Base-by-base conservation (phyloP, 164 flowering plant genomes). In the Houttuynia cordata region DNA sequence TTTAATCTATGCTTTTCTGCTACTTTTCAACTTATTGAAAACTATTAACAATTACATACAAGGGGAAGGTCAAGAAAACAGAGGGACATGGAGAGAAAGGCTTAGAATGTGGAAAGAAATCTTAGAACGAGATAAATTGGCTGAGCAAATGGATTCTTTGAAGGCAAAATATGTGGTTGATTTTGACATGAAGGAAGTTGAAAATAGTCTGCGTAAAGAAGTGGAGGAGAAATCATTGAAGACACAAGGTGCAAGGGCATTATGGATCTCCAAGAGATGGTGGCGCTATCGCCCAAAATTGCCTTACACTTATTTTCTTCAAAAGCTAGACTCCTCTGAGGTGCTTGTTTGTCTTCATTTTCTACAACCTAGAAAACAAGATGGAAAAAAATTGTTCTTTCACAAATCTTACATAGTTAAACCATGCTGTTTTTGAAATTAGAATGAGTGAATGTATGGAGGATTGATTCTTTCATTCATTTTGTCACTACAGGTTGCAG, bases 231-330 rank as follows among this genome's bases (percentile, higher is more conserved):
- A 78, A 74, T 69, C 59, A 40, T 67, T 78, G 49, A 74, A 75
- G 20, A 59, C 83, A 18, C 76, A 76, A n/a, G 88, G 94, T 50
- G 64, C 76, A 21, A 83, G 97, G 65, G 94, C 85, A 22, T 62
- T 86, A 40, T 93, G 98, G 98, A 86, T 89, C 71, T 72, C 97
- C 56, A 93, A 93, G 77, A 83, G 97, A 78, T 93, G 98, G 98
- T 93, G 98, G 98, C 84, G 81, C 34, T 93, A 93, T 73, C 97
- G 98, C 58, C 98, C 98, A 57, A 93, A 86, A 64, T 85, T 93
- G 70, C 97, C 98, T 8, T 93, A 93, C 63, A 87, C 87, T 42
- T 93, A 84, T 78, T 85, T 93, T 69, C 97, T 93, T 71, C 75
- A 93, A 24, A 93, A 89, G 66, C 92, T 93, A 62, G 90, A 89